Evolutionary conservation across 257 asterid genomes (phyloP), one percentile per base, ranked within the genome.

Genomic region (Solanum gracilifrons): DNA sequence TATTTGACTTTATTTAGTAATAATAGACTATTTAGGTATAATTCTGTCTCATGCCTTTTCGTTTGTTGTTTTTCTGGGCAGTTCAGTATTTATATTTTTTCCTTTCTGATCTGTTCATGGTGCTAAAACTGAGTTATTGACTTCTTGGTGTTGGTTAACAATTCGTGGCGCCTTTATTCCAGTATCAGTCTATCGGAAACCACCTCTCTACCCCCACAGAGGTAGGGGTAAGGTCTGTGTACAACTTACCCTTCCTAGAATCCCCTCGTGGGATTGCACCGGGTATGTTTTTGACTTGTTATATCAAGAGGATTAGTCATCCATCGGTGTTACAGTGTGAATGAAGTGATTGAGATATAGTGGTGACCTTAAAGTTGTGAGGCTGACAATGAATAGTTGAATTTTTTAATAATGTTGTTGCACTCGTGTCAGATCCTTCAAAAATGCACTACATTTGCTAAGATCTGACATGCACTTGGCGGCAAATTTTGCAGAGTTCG

Each of bases 361-460:
- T 71, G 77, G 12, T 0, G 6, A 0, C 39, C 21, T 29, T 71
- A 68, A 6, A 0, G 6, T 6, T 7, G 76, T 31, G 77, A 71
- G 74, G 20, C 18, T 68, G 9, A 9, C 12, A 36, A 20, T 74
- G 48, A 51, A 51, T 73, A 5, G 11, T 9, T 29, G 74, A 7
- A 23, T 13, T 60, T 60, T 60, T 23, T 9, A 60, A 23, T 55
- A 64, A 64, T 5, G 18, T n/a, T 1, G 32, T 64, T 9, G 0
- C 7, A 5, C 12, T 55, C 0, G 11, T 55, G 2, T 55, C n/a
- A 20, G 0, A 55, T 55, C 0, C 18, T 6, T 0, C 0, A 7
- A 29, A 69, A 13, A 3, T 69, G 6, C 0, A 29, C 5, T 69
- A 13, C 36, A 25, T 68, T 69, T 69, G 64, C 23, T 7, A 69